These are phyloP conservation scores for Xylariaceae sp. DNA, from an alignment of 2,329 filamentous ascomycete genomes.

Conservation along the genomic window DNA sequence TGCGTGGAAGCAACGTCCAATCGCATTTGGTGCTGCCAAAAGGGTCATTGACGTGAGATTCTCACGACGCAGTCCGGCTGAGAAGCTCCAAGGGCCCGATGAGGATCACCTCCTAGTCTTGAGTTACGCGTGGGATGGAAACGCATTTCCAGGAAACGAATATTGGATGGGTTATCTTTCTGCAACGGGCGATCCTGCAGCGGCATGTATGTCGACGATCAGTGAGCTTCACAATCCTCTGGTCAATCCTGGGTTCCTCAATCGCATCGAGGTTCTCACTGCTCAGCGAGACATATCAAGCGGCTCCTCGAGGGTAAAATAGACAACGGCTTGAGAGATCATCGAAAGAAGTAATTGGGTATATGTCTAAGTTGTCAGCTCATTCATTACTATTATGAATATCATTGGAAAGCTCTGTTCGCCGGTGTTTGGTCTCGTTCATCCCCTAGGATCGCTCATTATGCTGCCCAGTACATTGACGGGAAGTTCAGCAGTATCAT, in stretches of 20 bases:
- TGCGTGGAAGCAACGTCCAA: slow-evolving; percentile 6
- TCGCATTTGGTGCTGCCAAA: background rate
- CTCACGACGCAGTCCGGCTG: slow-evolving; percentile 27
- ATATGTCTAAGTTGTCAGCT: too few species aligned
- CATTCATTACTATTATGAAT: too few species aligned
- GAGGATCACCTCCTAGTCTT: slow-evolving; percentile 29
- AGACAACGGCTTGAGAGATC: background rate
- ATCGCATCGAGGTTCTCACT: slow-evolving; percentile 24
- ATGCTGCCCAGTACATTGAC: too few species aligned
- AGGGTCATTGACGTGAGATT: slow-evolving; percentile 24
- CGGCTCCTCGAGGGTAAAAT: background rate
- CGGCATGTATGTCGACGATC: slow-evolving; percentile 35
- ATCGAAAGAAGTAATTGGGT: background rate
- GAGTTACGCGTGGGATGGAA: slow-evolving; percentile 35
- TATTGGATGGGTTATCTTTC: slow-evolving; percentile 28
- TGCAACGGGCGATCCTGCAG: slow-evolving; percentile 33
- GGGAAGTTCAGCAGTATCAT: too few species aligned
- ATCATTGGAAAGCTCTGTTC: too few species aligned
- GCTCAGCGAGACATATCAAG: background rate
- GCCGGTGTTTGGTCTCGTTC: too few species aligned
- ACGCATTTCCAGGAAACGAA: slow-evolving; percentile 34
- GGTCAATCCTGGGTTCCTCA: slow-evolving; percentile 29
- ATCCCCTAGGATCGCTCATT: too few species aligned
- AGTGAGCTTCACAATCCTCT: slow-evolving; percentile 34
- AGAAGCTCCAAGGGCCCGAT: slow-evolving; percentile 20